These are phyloP conservation scores for Zygotorulaspora sp. DNA, from an alignment of 805 yeast genomes.

Conservation along the genomic window DNA sequence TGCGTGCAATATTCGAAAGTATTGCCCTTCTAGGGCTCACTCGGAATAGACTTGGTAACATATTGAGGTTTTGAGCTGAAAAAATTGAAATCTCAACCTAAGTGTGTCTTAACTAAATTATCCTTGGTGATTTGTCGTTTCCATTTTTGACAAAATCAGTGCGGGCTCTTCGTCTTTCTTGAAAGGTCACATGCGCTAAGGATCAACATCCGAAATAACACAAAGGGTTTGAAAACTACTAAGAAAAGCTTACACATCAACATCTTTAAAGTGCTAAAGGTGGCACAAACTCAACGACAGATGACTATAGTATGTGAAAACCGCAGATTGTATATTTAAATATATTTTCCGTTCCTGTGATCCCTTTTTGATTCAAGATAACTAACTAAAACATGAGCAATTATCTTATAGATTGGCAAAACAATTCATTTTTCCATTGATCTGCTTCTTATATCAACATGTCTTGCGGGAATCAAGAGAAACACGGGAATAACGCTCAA, in stretches of 20 bases:
- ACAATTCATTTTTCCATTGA: slow-evolving; percentile 55
- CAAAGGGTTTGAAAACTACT: no score
- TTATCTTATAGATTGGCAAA: slow-evolving; percentile 50
- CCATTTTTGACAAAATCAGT: no score
- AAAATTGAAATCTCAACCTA: background rate
- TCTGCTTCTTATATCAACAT: slow-evolving; percentile 57
- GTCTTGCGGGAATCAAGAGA: slow-evolving; percentile 68
- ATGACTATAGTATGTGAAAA: background rate
- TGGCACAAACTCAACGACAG: no score
- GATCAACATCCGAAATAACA: no score
- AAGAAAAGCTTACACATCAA: no score
- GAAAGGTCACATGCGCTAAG: background rate
- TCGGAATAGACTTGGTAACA: slow-evolving; percentile 9
- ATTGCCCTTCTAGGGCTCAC: slow-evolving; percentile 5
- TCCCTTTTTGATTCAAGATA: background rate
- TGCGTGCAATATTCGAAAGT: slow-evolving; percentile 8
- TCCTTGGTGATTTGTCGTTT: no score
- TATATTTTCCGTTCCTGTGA: no score
- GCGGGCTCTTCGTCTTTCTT: no score
- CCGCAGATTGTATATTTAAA: no score
- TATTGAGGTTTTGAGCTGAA: background rate
- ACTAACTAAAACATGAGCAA: slow-evolving; percentile 1
- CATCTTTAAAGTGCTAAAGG: no score
- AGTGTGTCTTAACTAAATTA: no score
- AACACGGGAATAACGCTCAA: slow-evolving; percentile 66